A percentile compares a stretch with the other conserved stretches of the same genome.
These are phyloP conservation scores for Fusarium heterosporum DNA, from an alignment of 2,329 filamentous ascomycete species.

Conservation along the genomic window DNA sequence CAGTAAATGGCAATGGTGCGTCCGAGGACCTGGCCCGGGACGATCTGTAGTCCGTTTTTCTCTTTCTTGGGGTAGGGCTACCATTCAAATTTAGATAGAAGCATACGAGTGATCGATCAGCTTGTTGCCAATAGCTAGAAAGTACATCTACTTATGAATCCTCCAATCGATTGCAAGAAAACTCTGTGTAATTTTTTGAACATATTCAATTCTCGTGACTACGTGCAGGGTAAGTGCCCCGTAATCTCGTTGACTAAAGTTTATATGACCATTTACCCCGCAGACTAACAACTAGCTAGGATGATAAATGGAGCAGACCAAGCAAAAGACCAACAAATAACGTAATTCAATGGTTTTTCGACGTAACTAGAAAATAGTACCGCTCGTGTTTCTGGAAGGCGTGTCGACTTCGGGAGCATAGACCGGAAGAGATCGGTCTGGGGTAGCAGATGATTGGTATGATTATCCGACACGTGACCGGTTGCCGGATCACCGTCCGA, in stretches of 20 bases:
- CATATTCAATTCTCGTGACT: neutral
- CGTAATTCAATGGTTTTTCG: conserved; percentile 18
- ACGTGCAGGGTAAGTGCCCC: conserved; percentile 6
- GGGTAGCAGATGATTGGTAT: conserved; percentile 10
- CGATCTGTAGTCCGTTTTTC: too few species aligned
- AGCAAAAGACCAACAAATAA: conserved; percentile 6
- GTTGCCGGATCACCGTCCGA: conserved; percentile 24
- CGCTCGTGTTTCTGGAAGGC: conserved; percentile 32
- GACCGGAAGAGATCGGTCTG: conserved; percentile 32
- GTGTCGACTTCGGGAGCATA: conserved; percentile 16
- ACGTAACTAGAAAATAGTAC: conserved; percentile 26
- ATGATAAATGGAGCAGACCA: neutral
- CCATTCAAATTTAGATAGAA: too few species aligned
- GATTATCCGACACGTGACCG: conserved; percentile 34
- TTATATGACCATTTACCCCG: conserved; percentile 5
- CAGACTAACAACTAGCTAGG: neutral
- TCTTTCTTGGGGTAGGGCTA: too few species aligned
- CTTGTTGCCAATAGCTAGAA: too few species aligned
- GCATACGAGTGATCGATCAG: too few species aligned
- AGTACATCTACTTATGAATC: too few species aligned
- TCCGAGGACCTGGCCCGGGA: too few species aligned
- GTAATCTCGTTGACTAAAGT: conserved; percentile 16
- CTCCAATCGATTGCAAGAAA: too few species aligned
- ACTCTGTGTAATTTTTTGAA: neutral
- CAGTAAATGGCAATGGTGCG: too few species aligned